These are phyloP conservation scores for Pestalotiopsis sp. DNA, from an alignment of 2,329 filamentous ascomycete species.

Conservation along the genomic window DNA sequence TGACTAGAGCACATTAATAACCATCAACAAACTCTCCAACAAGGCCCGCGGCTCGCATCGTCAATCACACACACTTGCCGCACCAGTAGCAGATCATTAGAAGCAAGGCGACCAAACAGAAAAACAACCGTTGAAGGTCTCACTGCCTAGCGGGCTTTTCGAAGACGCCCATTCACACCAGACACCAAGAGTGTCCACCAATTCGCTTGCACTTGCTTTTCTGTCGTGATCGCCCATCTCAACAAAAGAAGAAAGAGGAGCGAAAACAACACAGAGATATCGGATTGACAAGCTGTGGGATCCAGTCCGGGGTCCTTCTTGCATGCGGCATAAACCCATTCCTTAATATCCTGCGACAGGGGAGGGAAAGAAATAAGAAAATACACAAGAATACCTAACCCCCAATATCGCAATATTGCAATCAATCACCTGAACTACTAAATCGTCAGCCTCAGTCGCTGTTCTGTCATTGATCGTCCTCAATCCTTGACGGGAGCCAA, in stretches of 20 bases:
- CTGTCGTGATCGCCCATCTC: background rate
- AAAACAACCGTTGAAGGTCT: background rate
- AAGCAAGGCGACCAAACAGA: background rate
- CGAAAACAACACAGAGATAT: background rate
- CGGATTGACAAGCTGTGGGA: background rate
- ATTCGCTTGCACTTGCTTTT: background rate
- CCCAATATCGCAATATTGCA: background rate
- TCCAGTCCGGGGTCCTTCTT: background rate
- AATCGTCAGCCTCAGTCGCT: background rate
- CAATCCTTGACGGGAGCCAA: background rate
- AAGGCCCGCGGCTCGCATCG: background rate
- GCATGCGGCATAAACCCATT: background rate
- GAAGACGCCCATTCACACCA: background rate
- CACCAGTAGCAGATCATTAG: background rate
- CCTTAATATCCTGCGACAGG: background rate
- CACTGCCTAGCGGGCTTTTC: background rate
- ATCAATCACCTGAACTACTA: background rate
- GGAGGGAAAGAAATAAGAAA: background rate
- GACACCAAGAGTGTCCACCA: background rate
- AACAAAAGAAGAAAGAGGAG: background rate
- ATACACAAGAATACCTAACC: background rate
- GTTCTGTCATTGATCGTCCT: background rate
- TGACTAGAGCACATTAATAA: background rate
- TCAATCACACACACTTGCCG: background rate
- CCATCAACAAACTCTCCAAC: background rate